phyloP scores from a whole-genome alignment of 148 eudicot species.

The Rhododendron griersonianum region DNA sequence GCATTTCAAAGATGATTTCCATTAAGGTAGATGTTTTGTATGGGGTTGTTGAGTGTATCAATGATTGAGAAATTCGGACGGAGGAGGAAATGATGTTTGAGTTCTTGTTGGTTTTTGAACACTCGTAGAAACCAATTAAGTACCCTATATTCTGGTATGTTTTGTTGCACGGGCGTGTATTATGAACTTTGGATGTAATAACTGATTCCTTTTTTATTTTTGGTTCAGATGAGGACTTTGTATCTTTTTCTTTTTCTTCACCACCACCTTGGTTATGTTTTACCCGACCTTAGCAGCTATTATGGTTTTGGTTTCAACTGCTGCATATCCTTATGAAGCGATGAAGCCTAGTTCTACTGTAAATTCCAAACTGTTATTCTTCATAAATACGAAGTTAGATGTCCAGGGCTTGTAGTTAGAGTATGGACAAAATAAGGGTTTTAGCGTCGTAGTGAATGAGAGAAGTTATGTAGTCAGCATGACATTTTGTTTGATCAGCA shows the following conservation, averaged over 20 bases:
- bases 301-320: neutral
- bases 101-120: neutral
- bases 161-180: neutral
- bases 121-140: neutral
- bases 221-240: neutral
- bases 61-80: neutral
- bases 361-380: neutral
- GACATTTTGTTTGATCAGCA: neutral
- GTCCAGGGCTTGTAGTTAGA: neutral
- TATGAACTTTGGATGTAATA: neutral
- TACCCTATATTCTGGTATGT: neutral
- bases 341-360: neutral
- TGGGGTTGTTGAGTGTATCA: neutral
- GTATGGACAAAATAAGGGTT: neutral
- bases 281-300: neutral
- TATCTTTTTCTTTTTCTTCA: neutral
- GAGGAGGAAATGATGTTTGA: conserved; percentile 3
- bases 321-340: neutral
- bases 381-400: neutral
- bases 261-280: neutral
- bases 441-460: conserved; percentile 2
- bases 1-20: neutral
- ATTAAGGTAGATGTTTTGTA: neutral
- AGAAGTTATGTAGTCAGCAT: conserved; percentile 1
- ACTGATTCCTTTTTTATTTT: no score